Evolutionary conservation across 768 basidiomycete species (phyloP).

Genomic region (Lentinula detonsa): DNA sequence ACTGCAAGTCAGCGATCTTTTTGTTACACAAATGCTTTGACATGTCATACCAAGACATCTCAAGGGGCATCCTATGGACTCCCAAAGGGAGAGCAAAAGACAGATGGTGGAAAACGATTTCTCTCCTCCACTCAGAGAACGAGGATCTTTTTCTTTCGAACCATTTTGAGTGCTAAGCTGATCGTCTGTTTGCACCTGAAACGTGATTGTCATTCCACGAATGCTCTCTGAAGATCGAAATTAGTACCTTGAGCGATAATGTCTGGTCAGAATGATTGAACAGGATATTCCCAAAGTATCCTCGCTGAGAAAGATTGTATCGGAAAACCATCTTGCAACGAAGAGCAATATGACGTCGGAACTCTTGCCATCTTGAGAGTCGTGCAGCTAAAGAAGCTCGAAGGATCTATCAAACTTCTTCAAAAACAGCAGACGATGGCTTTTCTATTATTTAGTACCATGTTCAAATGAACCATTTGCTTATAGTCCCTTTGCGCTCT

Average conservation of each 20-base stretch:
- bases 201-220: background rate
- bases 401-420: conserved; percentile 43
- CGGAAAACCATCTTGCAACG: conserved; percentile 82
- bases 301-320: conserved; percentile 77
- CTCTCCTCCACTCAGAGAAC: conserved; percentile 87
- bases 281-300: conserved; percentile 83
- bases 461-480: conserved; percentile 59
- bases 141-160: conserved; percentile 72
- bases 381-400: conserved; percentile 61
- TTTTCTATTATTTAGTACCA: conserved; percentile 35
- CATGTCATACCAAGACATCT: conserved; percentile 71
- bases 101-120: conserved; percentile 97
- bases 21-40: background rate
- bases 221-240: background rate
- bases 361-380: conserved; percentile 75
- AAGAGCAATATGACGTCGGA: conserved; percentile 83
- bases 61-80: conserved; percentile 89
- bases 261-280: conserved; percentile 74
- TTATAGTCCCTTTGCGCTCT: conserved; percentile 58
- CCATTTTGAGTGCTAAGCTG: conserved; percentile 53
- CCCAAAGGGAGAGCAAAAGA: conserved; percentile 91
- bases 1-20: background rate
- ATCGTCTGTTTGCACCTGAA: conserved; percentile 79
- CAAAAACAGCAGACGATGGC: background rate
- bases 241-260: conserved; percentile 53